Evolutionary conservation across 495 filamentous ascomycete species (phyloP).

Genomic region (Parmelia sp.): DNA sequence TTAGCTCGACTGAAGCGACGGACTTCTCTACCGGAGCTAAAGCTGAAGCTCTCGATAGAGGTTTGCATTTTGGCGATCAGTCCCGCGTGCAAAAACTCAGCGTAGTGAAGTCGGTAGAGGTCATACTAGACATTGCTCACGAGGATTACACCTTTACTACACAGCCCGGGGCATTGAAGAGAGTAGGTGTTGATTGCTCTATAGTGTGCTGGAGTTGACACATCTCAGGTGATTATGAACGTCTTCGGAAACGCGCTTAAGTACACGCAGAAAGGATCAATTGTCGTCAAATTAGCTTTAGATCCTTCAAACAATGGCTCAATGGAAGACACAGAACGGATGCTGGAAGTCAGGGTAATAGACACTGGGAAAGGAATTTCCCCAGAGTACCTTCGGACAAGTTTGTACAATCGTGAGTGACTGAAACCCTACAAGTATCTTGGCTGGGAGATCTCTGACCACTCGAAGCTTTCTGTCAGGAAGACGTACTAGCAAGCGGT

Average conservation of each 20-base stretch:
- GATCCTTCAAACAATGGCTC: conserved; percentile 30
- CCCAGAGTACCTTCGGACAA: conserved; percentile 38
- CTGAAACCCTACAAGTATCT: background rate
- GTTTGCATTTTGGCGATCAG: conserved; percentile 28
- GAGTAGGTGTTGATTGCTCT: conserved; percentile 26
- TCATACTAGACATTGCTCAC: conserved; percentile 58
- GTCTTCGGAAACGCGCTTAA: conserved; percentile 79
- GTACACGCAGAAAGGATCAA: conserved; percentile 61
- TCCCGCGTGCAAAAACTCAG: conserved; percentile 3
- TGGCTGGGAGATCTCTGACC: background rate
- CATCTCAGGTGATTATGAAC: conserved; percentile 61
- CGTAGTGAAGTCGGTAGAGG: conserved; percentile 40
- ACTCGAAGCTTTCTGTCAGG: conserved; percentile 41
- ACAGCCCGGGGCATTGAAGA: conserved; percentile 65
- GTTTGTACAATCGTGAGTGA: conserved; percentile 33
- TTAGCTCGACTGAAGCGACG: conserved; percentile 23
- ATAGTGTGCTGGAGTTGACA: background rate
- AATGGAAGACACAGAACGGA: conserved; percentile 23
- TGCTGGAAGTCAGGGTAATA: conserved; percentile 36
- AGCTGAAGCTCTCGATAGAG: conserved; percentile 19
- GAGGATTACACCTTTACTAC: conserved; percentile 58
- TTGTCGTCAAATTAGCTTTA: conserved; percentile 54
- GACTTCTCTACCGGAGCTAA: conserved; percentile 14
- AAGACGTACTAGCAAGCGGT: conserved; percentile 47
- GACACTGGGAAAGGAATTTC: conserved; percentile 46